phyloP scores from a whole-genome alignment of 192 early-diverging fungal species.

The Dissophora ornata region DNA sequence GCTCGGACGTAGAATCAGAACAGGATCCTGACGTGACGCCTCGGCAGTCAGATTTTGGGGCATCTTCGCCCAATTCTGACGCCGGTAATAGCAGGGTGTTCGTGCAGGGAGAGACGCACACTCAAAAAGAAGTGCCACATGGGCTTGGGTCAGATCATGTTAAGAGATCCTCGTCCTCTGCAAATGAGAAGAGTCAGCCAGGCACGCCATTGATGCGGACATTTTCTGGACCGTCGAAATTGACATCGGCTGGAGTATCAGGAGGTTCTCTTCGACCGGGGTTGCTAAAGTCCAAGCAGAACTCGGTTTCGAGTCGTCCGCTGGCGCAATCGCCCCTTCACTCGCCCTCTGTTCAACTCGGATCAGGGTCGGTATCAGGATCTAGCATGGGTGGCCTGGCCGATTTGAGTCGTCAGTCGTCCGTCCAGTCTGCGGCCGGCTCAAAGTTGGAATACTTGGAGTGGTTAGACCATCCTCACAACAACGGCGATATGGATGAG shows the following conservation, averaged over 20 bases:
- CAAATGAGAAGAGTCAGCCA: neutral
- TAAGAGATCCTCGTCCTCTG: constrained; percentile 4
- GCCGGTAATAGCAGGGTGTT: too few relatives aligned
- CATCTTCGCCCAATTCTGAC: neutral
- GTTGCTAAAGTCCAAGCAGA: constrained; percentile 5
- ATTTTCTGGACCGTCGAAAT: constrained; percentile 2
- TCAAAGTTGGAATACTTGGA: constrained; percentile 25
- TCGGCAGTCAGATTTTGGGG: neutral
- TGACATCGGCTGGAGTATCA: neutral
- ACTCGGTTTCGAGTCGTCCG: constrained; percentile 25
- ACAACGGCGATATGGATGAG: neutral
- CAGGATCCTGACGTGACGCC: constrained; percentile 13
- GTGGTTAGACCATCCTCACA: neutral
- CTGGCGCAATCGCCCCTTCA: constrained; percentile 32
- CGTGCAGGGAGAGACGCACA: too few relatives aligned
- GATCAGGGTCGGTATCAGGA: neutral
- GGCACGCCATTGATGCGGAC: constrained; percentile 8
- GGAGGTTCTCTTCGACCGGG: neutral
- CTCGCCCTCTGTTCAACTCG: constrained; percentile 27
- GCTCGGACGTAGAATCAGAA: constrained; percentile 11
- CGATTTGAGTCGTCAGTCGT: constrained; percentile 27
- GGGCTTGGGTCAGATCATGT: neutral
- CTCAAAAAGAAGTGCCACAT: too few relatives aligned
- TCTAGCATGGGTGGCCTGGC: neutral
- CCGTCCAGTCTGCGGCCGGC: constrained; percentile 11